Conservation (phyloP, 78 protist species). For the Creolimax fragrantissima region DNA sequence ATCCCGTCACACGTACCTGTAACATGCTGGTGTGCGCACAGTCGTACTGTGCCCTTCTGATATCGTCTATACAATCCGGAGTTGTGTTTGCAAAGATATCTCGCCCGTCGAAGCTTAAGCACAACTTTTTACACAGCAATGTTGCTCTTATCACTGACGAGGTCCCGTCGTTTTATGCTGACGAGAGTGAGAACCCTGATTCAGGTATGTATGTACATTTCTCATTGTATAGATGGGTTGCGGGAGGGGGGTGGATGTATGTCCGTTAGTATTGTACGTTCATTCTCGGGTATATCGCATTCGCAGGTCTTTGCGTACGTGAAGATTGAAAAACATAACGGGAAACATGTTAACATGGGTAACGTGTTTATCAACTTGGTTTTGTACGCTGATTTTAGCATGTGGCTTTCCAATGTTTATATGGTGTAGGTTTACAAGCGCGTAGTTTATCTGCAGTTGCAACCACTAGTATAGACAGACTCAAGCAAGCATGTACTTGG, state of each 20-base stretch:
- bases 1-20: background rate
- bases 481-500: too few relatives aligned
- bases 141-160: background rate
- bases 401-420: too few relatives aligned
- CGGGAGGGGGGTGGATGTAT: background rate
- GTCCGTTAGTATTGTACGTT: too few relatives aligned
- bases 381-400: too few relatives aligned
- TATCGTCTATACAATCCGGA: background rate
- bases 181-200: background rate
- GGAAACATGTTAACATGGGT: too few relatives aligned
- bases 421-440: too few relatives aligned
- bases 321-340: too few relatives aligned
- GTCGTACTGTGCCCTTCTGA: background rate
- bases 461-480: too few relatives aligned
- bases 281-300: too few relatives aligned
- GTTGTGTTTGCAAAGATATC: conserved; percentile 12
- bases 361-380: too few relatives aligned
- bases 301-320: too few relatives aligned
- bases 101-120: background rate
- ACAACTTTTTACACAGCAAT: background rate
- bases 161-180: background rate
- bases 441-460: too few relatives aligned
- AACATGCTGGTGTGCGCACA: background rate
- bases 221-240: background rate
- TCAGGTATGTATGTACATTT: background rate